A percentile compares a stretch with the other conserved stretches of the same genome.
phyloP scores from a whole-genome alignment of 441 rosid genomes.

The Isatis lusitanica region DNA sequence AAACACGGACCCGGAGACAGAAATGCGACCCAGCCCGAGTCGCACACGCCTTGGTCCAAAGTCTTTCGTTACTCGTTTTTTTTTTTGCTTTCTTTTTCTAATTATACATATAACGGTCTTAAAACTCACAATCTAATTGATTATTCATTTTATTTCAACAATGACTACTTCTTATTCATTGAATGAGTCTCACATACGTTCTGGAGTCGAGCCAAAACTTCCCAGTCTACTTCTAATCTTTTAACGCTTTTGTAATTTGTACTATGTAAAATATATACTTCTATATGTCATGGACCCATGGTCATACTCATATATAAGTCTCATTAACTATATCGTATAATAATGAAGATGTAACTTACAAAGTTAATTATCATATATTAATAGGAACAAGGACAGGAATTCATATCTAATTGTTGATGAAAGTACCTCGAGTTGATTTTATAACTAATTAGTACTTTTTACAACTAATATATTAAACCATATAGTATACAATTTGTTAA shows the following conservation, averaged over 20 bases:
- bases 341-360: neutral
- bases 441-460: neutral
- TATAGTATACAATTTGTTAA: neutral
- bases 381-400: neutral
- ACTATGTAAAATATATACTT: neutral
- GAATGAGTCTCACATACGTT: constrained; percentile 18
- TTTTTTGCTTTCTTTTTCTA: neutral
- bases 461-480: neutral
- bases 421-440: neutral
- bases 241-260: neutral
- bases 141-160: neutral
- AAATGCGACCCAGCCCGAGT: constrained; percentile 21
- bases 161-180: constrained; percentile 18
- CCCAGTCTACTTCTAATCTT: neutral
- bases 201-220: neutral
- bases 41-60: constrained; percentile 20
- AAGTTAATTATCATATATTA: neutral
- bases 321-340: neutral
- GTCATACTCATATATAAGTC: neutral
- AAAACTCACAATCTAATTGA: neutral
- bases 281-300: neutral
- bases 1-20: constrained; percentile 25
- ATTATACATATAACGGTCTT: neutral
- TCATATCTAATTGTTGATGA: neutral
- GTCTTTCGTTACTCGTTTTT: constrained; percentile 32